phyloP scores from a whole-genome alignment of 1,139 yeast species.

The Magnusiomyces sp. region DNA sequence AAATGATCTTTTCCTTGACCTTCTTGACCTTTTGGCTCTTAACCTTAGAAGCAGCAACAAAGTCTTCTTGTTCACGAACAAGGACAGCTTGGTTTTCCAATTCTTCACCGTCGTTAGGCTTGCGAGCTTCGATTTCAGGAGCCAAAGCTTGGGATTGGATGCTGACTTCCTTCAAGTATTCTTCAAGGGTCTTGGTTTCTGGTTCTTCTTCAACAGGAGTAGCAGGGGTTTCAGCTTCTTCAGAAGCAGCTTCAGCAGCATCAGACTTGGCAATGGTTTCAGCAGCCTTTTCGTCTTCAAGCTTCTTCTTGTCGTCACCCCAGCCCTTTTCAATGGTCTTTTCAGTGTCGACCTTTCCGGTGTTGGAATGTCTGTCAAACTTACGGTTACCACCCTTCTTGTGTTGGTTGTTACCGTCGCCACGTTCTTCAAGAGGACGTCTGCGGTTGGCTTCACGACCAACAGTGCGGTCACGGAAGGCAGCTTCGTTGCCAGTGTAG shows the following conservation, averaged over 20 bases:
- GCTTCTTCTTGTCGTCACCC: constrained; percentile 56
- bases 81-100: constrained; percentile 32
- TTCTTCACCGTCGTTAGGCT: constrained; percentile 54
- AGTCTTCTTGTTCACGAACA: constrained; percentile 39
- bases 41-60: constrained; percentile 44
- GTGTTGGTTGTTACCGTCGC: constrained; percentile 45
- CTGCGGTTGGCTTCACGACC: constrained; percentile 58
- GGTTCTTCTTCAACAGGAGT: constrained; percentile 31
- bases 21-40: constrained; percentile 40
- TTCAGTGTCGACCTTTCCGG: constrained; percentile 73
- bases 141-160: constrained; percentile 32
- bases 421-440: constrained; percentile 51
- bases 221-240: constrained; percentile 27
- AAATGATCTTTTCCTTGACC: constrained; percentile 57
- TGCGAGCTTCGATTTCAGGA: constrained; percentile 36
- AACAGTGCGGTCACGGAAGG: constrained; percentile 61
- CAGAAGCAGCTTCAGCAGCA: constrained; percentile 35
- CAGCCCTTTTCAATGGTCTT: constrained; percentile 85
- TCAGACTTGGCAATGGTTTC: constrained; percentile 51
- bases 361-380: constrained; percentile 65
- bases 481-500: constrained; percentile 81
- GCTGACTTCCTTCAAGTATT: constrained; percentile 60
- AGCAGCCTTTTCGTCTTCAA: constrained; percentile 57
- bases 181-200: constrained; percentile 51
- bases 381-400: constrained; percentile 33